These are phyloP conservation scores for Kwoniella shandongensis DNA, from an alignment of 768 basidiomycete species.

Conservation along the genomic window DNA sequence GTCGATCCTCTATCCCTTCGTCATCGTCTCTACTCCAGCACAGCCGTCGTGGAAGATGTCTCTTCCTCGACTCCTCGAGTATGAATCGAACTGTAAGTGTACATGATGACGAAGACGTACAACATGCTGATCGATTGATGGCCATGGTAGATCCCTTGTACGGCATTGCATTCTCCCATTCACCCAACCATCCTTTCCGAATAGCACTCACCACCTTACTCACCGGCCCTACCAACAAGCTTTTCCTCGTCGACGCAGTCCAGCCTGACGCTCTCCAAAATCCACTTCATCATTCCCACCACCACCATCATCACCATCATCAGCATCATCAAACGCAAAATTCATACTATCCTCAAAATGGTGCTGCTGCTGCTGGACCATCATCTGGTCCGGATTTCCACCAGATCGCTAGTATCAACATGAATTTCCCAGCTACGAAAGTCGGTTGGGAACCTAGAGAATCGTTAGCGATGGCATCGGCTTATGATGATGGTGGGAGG, in stretches of 20 bases:
- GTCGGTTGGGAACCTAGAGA: conserved; percentile 91
- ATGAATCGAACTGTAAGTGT: no score
- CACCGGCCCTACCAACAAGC: conserved; percentile 62
- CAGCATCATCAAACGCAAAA: conserved; percentile 1
- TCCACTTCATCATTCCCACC: no score
- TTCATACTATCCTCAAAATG: conserved; percentile 7
- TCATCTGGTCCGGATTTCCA: conserved; percentile 71
- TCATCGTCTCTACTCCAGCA: no score
- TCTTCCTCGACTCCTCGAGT: no score
- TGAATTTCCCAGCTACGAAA: conserved; percentile 90
- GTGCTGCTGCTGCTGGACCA: conserved; percentile 64
- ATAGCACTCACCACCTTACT: conserved; percentile 80
- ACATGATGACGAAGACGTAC: no score
- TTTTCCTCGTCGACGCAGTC: conserved; percentile 32
- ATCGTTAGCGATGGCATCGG: conserved; percentile 55
- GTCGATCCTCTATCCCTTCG: no score
- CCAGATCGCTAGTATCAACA: conserved; percentile 75
- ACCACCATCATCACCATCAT: conserved; percentile 54
- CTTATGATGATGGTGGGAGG: conserved; percentile 46
- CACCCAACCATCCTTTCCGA: conserved; percentile 74
- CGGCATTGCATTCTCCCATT: conserved; percentile 54
- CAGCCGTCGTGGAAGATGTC: no score
- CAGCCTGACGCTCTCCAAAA: conserved; percentile 59
- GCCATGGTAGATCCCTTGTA: conserved; percentile 53
- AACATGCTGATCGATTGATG: no score